Conservation (phyloP, 1,284 basidiomycete genomes). For the Pseudozyma sp. region DNA sequence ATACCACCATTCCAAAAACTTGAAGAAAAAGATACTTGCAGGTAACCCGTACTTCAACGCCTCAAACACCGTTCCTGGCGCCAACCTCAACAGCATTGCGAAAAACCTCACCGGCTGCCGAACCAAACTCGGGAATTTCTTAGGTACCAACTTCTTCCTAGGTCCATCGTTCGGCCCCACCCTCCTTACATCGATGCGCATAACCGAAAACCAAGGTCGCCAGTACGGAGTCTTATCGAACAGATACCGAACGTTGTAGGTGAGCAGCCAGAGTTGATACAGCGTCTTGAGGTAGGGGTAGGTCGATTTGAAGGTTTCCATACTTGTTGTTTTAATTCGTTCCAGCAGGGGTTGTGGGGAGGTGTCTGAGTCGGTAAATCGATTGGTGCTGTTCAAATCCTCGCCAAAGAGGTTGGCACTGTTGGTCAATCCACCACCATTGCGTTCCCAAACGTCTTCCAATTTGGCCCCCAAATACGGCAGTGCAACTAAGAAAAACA, state of each 20-base stretch:
- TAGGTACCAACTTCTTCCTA: conserved; percentile 35
- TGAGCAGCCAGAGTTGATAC: conserved; percentile 84
- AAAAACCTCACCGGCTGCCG: conserved; percentile 45
- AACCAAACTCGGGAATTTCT: conserved; percentile 44
- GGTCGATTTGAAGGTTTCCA: conserved; percentile 52
- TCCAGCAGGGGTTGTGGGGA: background rate
- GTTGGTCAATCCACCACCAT: conserved; percentile 81
- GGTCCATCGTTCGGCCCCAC: conserved; percentile 71
- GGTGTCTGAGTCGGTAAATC: conserved; percentile 6
- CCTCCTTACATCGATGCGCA: conserved; percentile 83
- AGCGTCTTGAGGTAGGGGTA: conserved; percentile 86
- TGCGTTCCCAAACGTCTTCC: conserved; percentile 87
- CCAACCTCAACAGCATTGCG: conserved; percentile 26
- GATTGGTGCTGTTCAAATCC: background rate
- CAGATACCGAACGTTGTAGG: conserved; percentile 85
- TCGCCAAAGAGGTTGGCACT: conserved; percentile 73
- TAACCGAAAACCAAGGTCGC: conserved; percentile 88
- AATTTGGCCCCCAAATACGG: conserved; percentile 90
- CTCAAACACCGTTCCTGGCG: conserved; percentile 60
- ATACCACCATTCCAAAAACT: conserved; percentile 99
- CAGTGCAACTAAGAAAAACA: conserved; percentile 77
- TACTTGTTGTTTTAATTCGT: background rate
- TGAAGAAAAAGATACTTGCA: conserved; percentile 93
- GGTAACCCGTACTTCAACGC: conserved; percentile 82
- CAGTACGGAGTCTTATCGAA: conserved; percentile 89